These are phyloP conservation scores for Citrus reticulata DNA, from an alignment of 345 rosid genomes.

Conservation along the genomic window DNA sequence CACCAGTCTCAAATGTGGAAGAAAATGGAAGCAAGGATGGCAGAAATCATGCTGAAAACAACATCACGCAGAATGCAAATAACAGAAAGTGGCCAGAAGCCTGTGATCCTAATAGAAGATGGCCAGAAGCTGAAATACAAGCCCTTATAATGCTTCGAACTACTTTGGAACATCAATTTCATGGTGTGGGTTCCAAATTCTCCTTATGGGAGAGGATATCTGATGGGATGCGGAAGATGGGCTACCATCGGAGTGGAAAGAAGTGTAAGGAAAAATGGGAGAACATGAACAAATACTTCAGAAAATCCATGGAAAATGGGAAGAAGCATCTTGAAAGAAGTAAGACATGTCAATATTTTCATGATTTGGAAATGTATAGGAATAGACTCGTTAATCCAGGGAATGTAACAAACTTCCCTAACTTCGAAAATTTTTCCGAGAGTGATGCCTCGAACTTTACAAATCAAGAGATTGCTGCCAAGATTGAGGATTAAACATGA, in stretches of 20 bases:
- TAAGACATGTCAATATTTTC: conserved; percentile 48
- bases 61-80: background rate
- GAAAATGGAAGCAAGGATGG: conserved; percentile 17
- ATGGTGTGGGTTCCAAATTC: conserved; percentile 27
- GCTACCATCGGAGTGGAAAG: conserved; percentile 53
- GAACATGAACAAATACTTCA: conserved; percentile 73
- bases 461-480: background rate
- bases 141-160: conserved; percentile 58
- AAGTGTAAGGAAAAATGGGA: conserved; percentile 91
- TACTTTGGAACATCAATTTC: conserved; percentile 41
- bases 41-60: conserved; percentile 23
- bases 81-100: conserved; percentile 31
- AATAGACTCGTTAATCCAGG: conserved; percentile 24
- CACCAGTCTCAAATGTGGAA: conserved; percentile 17
- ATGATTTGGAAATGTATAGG: conserved; percentile 44
- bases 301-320: conserved; percentile 38
- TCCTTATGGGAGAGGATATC: conserved; percentile 73
- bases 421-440: background rate
- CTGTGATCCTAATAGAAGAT: conserved; percentile 40
- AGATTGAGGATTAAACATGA: conserved; percentile 5
- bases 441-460: background rate
- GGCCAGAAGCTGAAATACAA: conserved; percentile 77
- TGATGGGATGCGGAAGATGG: conserved; percentile 46
- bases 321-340: conserved; percentile 42
- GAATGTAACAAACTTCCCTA: conserved; percentile 6